Evolutionary conservation across 2,329 filamentous ascomycete genomes (phyloP).

Genomic region (Chrysoporthe cubensis): DNA sequence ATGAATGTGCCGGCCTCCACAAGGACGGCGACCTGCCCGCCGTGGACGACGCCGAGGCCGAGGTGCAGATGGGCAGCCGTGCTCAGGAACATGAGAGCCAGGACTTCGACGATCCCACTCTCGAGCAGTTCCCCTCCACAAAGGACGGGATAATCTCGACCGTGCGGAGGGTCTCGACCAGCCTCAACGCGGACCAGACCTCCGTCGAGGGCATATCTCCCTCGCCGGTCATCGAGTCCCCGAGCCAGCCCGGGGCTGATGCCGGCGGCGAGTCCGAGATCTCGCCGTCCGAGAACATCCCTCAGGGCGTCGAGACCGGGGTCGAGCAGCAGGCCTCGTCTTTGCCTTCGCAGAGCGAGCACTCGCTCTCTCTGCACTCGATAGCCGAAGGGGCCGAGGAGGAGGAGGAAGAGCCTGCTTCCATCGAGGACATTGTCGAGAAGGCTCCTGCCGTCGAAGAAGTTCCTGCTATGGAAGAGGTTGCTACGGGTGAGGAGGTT

Average conservation of each 20-base stretch:
- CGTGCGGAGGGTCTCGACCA: conserved; percentile 51
- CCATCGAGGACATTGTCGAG: background rate
- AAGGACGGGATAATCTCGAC: conserved; percentile 49
- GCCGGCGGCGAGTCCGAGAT: conserved; percentile 40
- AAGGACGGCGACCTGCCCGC: conserved; percentile 37
- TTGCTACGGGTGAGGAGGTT: background rate
- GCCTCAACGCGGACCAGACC: conserved; percentile 45
- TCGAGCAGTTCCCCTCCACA: conserved; percentile 53
- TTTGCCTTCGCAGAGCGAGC: conserved; percentile 33
- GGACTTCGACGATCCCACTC: conserved; percentile 51
- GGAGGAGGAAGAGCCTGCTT: conserved; percentile 19
- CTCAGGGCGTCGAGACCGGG: no score
- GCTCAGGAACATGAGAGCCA: conserved; percentile 34
- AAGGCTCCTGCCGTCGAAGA: background rate
- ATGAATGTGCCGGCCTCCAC: conserved; percentile 51
- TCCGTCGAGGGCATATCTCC: conserved; percentile 42
- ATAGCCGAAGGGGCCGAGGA: conserved; percentile 48
- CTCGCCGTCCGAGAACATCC: no score
- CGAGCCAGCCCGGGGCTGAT: conserved; percentile 42
- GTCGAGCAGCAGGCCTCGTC: conserved; percentile 14
- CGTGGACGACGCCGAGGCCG: conserved; percentile 37
- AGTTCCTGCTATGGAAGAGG: background rate
- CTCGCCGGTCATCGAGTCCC: conserved; percentile 42
- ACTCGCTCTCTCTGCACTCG: conserved; percentile 47
- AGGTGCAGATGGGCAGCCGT: conserved; percentile 10